phyloP scores from a whole-genome alignment of 1,284 basidiomycete genomes.

The Fomitopsis schrenkii region DNA sequence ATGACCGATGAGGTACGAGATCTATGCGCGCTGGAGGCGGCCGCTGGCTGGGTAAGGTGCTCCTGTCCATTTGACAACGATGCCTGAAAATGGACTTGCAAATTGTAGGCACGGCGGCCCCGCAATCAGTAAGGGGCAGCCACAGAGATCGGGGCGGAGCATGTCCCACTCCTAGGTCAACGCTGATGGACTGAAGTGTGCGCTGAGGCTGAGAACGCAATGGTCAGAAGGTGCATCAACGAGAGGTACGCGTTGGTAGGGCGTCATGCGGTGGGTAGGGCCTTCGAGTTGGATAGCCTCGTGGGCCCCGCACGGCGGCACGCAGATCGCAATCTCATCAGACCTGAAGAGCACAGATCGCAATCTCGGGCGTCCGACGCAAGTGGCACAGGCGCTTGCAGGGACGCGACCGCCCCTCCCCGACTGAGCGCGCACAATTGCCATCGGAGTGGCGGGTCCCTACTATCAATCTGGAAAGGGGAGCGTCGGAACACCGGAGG shows the following conservation, averaged over 20 bases:
- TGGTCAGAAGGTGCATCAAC: neutral
- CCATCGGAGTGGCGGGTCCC: neutral
- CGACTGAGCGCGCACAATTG: constrained; percentile 2
- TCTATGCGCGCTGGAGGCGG: neutral
- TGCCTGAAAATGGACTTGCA: neutral
- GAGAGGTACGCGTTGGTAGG: neutral
- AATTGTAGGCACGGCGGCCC: neutral
- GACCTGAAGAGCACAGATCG: constrained; percentile 6
- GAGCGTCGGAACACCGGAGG: neutral
- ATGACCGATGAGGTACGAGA: neutral
- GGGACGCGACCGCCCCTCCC: neutral
- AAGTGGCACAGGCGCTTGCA: neutral
- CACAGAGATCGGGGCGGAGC: neutral
- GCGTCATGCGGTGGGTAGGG: neutral
- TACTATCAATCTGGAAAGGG: constrained; percentile 2
- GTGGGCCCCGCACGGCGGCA: neutral
- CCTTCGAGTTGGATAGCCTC: constrained; percentile 7
- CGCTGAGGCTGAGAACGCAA: neutral
- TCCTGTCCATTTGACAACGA: neutral
- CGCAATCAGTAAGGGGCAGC: neutral
- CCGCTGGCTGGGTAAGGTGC: neutral
- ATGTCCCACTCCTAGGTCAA: neutral
- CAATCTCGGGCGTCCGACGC: constrained; percentile 2
- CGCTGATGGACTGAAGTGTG: neutral
- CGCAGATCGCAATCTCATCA: constrained; percentile 8